A percentile compares a stretch with the other conserved stretches of the same genome.
phyloP scores from a whole-genome alignment of 768 basidiomycete genomes.

The Rhizopogon vesiculosus region DNA sequence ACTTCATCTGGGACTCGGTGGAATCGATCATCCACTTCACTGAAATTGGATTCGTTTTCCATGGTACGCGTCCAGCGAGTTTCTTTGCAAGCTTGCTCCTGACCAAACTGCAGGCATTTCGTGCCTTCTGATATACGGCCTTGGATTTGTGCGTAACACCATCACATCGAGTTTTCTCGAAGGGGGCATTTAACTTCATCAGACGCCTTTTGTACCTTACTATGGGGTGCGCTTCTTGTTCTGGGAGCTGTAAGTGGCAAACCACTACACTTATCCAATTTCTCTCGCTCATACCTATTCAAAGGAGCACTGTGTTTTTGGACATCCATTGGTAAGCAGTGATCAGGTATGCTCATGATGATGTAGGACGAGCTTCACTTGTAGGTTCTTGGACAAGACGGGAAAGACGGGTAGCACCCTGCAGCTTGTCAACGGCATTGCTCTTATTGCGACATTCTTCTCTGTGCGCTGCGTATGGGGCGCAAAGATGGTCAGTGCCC shows the following conservation, averaged over 20 bases:
- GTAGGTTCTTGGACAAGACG: conserved; percentile 75
- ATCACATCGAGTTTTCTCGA: not conserved
- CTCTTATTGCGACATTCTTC: conserved; percentile 66
- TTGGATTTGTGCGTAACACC: conserved; percentile 58
- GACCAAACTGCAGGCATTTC: conserved; percentile 39
- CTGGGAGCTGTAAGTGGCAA: conserved; percentile 65
- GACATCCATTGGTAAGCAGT: conserved; percentile 75
- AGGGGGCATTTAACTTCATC: not conserved
- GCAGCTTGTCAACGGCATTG: conserved; percentile 69
- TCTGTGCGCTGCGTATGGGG: conserved; percentile 70
- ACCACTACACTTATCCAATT: not conserved
- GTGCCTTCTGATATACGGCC: conserved; percentile 60
- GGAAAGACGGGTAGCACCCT: conserved; percentile 61
- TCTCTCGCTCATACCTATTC: conserved; percentile 1
- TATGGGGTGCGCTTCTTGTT: conserved; percentile 73
- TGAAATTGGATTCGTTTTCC: conserved; percentile 71
- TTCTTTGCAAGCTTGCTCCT: not conserved
- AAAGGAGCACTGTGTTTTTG: conserved; percentile 78
- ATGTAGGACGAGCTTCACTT: not conserved
- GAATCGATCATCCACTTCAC: conserved; percentile 66
- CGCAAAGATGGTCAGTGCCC: conserved; percentile 33
- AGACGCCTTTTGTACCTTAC: conserved; percentile 77
- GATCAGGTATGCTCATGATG: not conserved
- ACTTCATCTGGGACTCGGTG: conserved; percentile 82
- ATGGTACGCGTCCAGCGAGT: conserved; percentile 43